Percentiles rank a stretch among this genome's conserved stretches.
Conservation (phyloP, 352 stramenopile genomes). For the Thalassiosira ordinaria region DNA sequence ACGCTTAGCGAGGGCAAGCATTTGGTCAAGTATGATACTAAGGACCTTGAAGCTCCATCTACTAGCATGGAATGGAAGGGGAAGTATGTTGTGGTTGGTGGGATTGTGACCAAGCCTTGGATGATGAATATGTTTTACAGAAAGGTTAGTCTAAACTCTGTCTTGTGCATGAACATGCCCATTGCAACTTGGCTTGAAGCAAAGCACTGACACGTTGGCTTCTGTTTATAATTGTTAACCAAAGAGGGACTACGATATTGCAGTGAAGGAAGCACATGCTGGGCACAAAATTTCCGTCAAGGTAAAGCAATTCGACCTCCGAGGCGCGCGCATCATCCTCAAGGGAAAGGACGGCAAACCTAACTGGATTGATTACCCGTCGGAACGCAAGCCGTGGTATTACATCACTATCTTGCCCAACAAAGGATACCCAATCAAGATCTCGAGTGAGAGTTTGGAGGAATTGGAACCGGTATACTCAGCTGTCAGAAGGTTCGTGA, state of each 20-base stretch:
- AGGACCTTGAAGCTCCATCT: constrained; percentile 70
- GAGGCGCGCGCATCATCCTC: constrained; percentile 79
- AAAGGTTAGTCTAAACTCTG: constrained; percentile 62
- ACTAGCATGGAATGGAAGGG: constrained; percentile 80
- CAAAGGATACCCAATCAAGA: constrained; percentile 84
- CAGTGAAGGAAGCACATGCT: constrained; percentile 82
- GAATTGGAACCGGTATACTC: constrained; percentile 81
- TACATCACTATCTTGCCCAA: constrained; percentile 81
- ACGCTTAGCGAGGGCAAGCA: constrained; percentile 78
- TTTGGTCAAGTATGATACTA: constrained; percentile 85
- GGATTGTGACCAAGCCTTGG: constrained; percentile 82
- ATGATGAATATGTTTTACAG: constrained; percentile 87
- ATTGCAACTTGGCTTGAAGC: too few species aligned
- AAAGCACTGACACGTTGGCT: too few species aligned
- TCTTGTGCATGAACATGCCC: too few species aligned
- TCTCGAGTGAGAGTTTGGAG: constrained; percentile 73
- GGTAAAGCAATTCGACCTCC: constrained; percentile 85
- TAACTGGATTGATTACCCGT: constrained; percentile 82
- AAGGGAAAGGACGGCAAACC: constrained; percentile 76
- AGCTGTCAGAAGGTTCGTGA: constrained; percentile 72
- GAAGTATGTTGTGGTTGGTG: constrained; percentile 85
- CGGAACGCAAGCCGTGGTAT: constrained; percentile 73
- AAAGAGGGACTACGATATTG: constrained; percentile 83
- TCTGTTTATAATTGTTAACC: too few species aligned
- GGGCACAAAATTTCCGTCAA: constrained; percentile 81